Evolutionary conservation across 352 stramenopile genomes (phyloP), one percentile per base, ranked within the genome.

Genomic region (Phytophthora parvispora): DNA sequence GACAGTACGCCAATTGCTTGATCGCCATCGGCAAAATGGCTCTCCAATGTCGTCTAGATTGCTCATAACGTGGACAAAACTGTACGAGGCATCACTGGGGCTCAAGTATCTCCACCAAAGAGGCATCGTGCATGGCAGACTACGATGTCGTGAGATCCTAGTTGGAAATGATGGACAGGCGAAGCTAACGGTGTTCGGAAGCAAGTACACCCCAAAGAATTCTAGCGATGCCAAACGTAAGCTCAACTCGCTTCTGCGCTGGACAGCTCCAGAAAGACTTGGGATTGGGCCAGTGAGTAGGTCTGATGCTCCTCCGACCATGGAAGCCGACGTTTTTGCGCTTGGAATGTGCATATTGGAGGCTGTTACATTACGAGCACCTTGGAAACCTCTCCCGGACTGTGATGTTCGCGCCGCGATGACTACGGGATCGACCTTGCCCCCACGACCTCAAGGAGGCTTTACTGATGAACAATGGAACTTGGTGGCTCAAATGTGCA

Each of bases 71-170:
- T 73, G 51, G 63, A 60, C 55, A 7, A 72, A 66, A 28, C 51
- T 74, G n/a, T 58, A 64, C 36, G 50, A 69, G 15, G 51, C 60
- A 20, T 43, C 50, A n/a, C 42, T 69, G 28, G 65, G 65, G 22
- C 42, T 74, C 22, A 63, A 74, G 47, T 74, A 74, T 52, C 66
- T 74, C 20, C 60, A 74, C n/a, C 32, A 67, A 36, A 38, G 57
- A 24, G 64, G 64, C 0, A 67, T 72, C 4, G 42, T 67, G 2
- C 57, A 72, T 29, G 57, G 56, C 4, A 56, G 56, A 53, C 43
- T 72, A 6, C 40, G 64, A 18, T 63, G 49, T 27, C 50, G 57
- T 6, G 56, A 67, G 24, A 72, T 72, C 8, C 24, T 72, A 18
- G 43, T 72, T 36, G 57, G 64, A 22, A 58, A 67, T 27, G 64